Conservation (phyloP, 176 grass and related monocot genomes). For the Oryza brachyantha region DNA sequence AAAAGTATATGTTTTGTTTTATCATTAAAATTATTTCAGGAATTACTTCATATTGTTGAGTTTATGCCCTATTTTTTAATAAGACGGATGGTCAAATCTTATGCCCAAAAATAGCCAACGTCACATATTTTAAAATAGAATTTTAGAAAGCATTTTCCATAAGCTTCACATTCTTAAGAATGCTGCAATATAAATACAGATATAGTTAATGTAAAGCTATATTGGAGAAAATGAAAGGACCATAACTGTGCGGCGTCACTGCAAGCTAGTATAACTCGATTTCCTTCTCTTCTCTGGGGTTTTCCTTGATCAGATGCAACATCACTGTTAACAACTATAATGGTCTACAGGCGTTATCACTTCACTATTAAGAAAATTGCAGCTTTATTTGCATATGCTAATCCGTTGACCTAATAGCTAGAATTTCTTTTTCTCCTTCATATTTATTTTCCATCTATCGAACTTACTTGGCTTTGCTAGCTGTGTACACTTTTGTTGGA, state of each 20-base stretch:
- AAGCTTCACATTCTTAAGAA: background rate
- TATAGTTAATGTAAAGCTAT: background rate
- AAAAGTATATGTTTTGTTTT: too few relatives aligned
- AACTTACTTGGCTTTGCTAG: too few relatives aligned
- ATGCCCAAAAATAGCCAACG: too few relatives aligned
- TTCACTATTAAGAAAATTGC: slow-evolving; percentile 17
- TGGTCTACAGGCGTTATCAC: slow-evolving; percentile 1
- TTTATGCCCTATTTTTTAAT: too few relatives aligned
- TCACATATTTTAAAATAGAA: too few relatives aligned
- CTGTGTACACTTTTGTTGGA: too few relatives aligned
- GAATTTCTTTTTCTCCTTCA: background rate
- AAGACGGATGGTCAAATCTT: too few relatives aligned
- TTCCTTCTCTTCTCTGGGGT: background rate
- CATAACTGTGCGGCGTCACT: background rate
- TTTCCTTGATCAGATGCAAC: slow-evolving; percentile 11
- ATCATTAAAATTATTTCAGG: too few relatives aligned
- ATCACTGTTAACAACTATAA: slow-evolving; percentile 4
- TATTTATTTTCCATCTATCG: too few relatives aligned
- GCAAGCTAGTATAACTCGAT: background rate
- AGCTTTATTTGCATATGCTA: slow-evolving; percentile 11
- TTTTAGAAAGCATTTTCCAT: too few relatives aligned
- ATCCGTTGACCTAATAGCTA: background rate
- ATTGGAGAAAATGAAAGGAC: background rate
- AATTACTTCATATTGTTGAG: too few relatives aligned
- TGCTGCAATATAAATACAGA: background rate